Conservation (phyloP, 2,329 filamentous ascomycete species). For the Ascochyta fabae region DNA sequence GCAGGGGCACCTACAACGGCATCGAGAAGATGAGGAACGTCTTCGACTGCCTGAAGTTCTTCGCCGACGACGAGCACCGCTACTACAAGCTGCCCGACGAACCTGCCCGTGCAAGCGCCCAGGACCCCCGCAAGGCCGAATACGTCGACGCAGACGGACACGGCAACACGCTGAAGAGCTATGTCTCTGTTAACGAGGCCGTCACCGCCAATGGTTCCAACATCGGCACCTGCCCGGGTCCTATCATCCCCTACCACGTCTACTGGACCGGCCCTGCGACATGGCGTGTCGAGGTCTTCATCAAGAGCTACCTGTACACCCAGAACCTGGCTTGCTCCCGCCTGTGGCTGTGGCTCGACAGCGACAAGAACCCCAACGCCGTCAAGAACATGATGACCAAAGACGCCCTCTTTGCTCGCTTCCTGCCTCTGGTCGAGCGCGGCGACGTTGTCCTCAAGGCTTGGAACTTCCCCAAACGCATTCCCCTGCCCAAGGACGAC, state of each 20-base stretch:
- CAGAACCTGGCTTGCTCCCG: conserved; percentile 63
- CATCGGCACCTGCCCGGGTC: conserved; percentile 60
- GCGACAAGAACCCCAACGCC: conserved; percentile 58
- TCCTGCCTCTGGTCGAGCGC: conserved; percentile 60
- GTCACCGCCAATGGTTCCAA: conserved; percentile 47
- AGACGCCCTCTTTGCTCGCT: conserved; percentile 60
- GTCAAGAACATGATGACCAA: conserved; percentile 59
- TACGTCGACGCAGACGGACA: conserved; percentile 53
- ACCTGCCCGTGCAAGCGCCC: conserved; percentile 48
- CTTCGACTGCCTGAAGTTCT: conserved; percentile 59
- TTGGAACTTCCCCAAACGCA: conserved; percentile 62
- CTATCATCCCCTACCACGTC: conserved; percentile 63
- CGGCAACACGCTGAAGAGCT: conserved; percentile 48
- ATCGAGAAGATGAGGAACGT: conserved; percentile 63
- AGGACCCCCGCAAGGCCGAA: conserved; percentile 53
- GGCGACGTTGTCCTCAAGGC: conserved; percentile 60
- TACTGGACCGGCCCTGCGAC: conserved; percentile 65
- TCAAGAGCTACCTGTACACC: conserved; percentile 64
- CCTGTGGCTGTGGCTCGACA: conserved; percentile 62
- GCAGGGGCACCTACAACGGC: conserved; percentile 59
- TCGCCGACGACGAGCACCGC: conserved; percentile 56
- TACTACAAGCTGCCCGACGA: conserved; percentile 58
- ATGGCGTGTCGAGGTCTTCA: conserved; percentile 63
- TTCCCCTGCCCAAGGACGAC: conserved; percentile 57
- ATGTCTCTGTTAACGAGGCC: conserved; percentile 47